Base-by-base conservation (phyloP, 169 alveolate species). In the Babesia bigemina region DNA sequence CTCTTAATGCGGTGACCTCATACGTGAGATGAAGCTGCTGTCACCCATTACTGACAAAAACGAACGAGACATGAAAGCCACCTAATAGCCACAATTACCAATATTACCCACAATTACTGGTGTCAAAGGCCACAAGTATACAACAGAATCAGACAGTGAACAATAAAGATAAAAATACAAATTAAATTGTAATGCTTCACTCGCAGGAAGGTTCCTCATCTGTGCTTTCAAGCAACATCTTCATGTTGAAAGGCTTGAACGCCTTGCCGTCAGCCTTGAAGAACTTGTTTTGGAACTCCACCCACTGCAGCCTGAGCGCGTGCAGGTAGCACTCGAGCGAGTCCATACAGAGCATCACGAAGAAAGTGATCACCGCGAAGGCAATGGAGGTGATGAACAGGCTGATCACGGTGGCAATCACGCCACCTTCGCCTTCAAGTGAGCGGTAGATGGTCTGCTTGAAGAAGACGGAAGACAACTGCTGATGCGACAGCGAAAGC, bases 261-360 rank as follows among this genome's bases (percentile, higher is more conserved):
- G 86, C 79, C 84, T 92, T 91, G 6, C 99, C 99, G 85, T 96
- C 98, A 10, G 99, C 99, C 85, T 97, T 95, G 94, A 93, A 98
- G 88, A 98, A 98, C 88, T 98, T 98, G 92, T 95, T 97, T 86
- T 98, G 99, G 92, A 98, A 98, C 86, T 98, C 99, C 58, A 98
- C 99, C 99, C 99, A 98, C 86, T 98, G 99, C 83, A 98, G 94
- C 79, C 99, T 95, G 65, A 98, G 94, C 4, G 99, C 98, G 92
- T 98, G 99, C 66, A 98, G 93, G 91, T 97, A 97, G 81, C 99
- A 97, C 90, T 98, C 99, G 87, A 98, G 86, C 6, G 97, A 91
- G 92, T 98, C 99, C 99, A 98, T 97, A 63, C 97, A 94, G 86
- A 98, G 93, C 81, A 98, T 93, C 17, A 98, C 98, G 33, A 95